Evolutionary conservation across 2,329 filamentous ascomycete species (phyloP), one percentile per base, ranked within the genome.

Genomic region (Neonectria punicea): DNA sequence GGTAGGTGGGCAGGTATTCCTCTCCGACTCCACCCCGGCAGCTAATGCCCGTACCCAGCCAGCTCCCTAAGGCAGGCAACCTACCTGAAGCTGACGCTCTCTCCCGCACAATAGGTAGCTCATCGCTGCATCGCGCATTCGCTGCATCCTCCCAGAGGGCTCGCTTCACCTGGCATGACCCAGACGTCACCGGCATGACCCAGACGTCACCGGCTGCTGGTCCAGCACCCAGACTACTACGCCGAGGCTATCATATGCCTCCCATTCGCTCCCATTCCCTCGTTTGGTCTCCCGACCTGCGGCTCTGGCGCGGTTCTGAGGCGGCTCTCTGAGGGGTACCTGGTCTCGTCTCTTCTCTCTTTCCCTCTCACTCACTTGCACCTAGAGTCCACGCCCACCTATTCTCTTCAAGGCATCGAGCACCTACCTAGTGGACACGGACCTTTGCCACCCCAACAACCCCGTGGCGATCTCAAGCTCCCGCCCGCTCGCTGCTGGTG

Each of bases 401-500:
- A 25, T 41, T 18, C 39, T 41, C 39, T 4, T 18, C 47, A 13
- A n/a, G n/a, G 28, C 28, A 20, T 30, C 6, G 8, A 10, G 8
- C 10, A 2, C 2, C 16, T 20, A 2, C 2, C 16, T 20, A 1
- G 5, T n/a, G n/a, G 30, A 51, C 49, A 34, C 49, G 49, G 49
- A 32, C 10, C 32, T 8, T 8, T 5, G 32, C n/a, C 6, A 18
- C 49, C 30, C 47, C n/a, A 34, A 34, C n/a, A 34, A 34, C 8
- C 49, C 30, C 49, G 49, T 51, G 49, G 13, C 49, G 30, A 51
- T 34, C 49, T 51, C n/a, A 13, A 34, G 30, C n/a, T 54, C 11
- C 51, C 34, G 20, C 49, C 49, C 51, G 34, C 51, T 41, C 51
- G 51, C 51, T 41, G 32, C 16, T 54, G 20, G 51, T 41, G 18